These are phyloP conservation scores for Aspergillus haitiensis DNA, from an alignment of 495 filamentous ascomycete species.

Conservation along the genomic window DNA sequence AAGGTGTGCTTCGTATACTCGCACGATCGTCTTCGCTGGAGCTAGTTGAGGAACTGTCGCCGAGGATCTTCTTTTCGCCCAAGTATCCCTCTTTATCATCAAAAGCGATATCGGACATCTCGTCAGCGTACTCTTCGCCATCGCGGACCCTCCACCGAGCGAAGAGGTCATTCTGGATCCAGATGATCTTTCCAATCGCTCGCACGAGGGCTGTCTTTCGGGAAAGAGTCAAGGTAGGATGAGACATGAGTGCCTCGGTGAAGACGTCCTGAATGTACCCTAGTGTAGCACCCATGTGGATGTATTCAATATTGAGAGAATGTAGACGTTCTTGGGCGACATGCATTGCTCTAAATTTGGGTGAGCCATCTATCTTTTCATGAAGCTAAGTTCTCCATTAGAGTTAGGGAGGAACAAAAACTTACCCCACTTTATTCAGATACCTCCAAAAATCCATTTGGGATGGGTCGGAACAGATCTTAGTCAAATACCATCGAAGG, in stretches of 20 bases:
- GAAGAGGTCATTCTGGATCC: constrained; percentile 81
- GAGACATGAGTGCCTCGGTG: constrained; percentile 69
- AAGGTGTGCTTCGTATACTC: constrained; percentile 28
- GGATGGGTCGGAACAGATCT: constrained; percentile 67
- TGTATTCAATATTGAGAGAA: constrained; percentile 71
- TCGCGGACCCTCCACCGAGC: constrained; percentile 72
- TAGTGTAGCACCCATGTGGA: constrained; percentile 68
- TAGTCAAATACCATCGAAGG: constrained; percentile 66
- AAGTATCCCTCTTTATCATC: constrained; percentile 64
- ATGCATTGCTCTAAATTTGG: constrained; percentile 61
- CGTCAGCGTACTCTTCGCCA: constrained; percentile 67
- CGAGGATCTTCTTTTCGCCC: constrained; percentile 51
- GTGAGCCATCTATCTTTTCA: constrained; percentile 10
- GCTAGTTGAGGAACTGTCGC: constrained; percentile 30
- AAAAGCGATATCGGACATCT: constrained; percentile 50
- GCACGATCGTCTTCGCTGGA: constrained; percentile 38
- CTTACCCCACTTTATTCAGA: constrained; percentile 70
- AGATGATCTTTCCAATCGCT: constrained; percentile 61
- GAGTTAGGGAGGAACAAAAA: constrained; percentile 6
- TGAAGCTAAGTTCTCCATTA: background rate
- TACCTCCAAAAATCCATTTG: constrained; percentile 78
- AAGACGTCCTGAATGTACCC: constrained; percentile 74
- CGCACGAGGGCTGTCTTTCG: constrained; percentile 68
- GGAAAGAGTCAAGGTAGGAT: constrained; percentile 59
- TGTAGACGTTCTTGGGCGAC: constrained; percentile 62